phyloP scores from a whole-genome alignment of 164 flowering plant species.

The Tetracentron sinense region DNA sequence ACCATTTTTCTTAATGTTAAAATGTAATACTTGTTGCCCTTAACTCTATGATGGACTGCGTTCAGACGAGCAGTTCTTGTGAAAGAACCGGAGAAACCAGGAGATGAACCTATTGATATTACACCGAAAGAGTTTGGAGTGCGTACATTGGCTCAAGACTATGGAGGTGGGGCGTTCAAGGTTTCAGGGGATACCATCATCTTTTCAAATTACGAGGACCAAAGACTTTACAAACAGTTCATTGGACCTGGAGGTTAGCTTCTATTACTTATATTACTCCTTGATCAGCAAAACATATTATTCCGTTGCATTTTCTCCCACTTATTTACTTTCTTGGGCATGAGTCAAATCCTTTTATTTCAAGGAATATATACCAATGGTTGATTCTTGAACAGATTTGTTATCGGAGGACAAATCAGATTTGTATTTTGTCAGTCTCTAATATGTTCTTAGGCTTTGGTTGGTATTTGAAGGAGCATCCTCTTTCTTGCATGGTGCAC shows the following conservation, averaged over 20 bases:
- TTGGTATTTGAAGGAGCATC: no score
- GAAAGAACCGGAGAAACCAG: slow-evolving; percentile 46
- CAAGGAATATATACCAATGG: neutral
- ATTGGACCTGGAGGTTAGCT: slow-evolving; percentile 42
- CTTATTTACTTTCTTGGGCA: neutral
- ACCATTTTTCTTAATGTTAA: neutral
- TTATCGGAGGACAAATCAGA: neutral
- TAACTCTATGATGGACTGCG: neutral
- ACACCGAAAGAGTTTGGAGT: slow-evolving; percentile 73
- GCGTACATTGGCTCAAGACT: slow-evolving; percentile 77
- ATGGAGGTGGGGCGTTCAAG: slow-evolving; percentile 85
- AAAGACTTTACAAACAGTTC: slow-evolving; percentile 76
- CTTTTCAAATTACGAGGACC: slow-evolving; percentile 89
- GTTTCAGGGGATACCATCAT: slow-evolving; percentile 56
- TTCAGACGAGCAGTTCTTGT: slow-evolving; percentile 77
- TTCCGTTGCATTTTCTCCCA: no score
- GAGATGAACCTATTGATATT: slow-evolving; percentile 57
- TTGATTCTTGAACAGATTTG: neutral
- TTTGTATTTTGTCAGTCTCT: neutral
- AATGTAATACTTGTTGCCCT: neutral
- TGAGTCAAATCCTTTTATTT: neutral
- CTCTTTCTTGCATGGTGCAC: no score
- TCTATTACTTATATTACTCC: neutral
- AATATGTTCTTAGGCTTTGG: no score
- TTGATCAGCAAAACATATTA: no score